Base-by-base conservation (phyloP, 164 flowering plant species). In the Sextonia rubra region DNA sequence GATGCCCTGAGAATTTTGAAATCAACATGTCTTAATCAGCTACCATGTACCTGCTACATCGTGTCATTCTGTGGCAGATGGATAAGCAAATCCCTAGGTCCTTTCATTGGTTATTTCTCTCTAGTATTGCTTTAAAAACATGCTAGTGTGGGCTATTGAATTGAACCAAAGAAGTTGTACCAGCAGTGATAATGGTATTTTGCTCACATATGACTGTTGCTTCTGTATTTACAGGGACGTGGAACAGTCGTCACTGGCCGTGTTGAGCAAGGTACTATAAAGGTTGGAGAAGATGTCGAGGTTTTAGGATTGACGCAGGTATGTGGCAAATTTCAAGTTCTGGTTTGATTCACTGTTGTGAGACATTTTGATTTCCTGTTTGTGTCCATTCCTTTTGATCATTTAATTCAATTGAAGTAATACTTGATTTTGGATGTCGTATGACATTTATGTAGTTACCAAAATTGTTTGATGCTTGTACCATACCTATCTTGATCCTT, bases 241-340 rank as follows among this genome's bases (percentile, higher is more conserved):
- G 99, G 99, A 71, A 96, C 99, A 77, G 99, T 96, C 80, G 97
- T 88, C 44, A 96, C 99, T 64, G 98, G 98, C 37, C 97, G 99
- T 82, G 82, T 96, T 74, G 99, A 96, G 78, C 98, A 96, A 78
- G 99, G 99, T 12, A 86, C 76, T 7, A 87, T 96, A 24, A 93
- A 96, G 86, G 90, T 87, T 80, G 98, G 98, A 26, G 98, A 93
- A 32, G 99, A 96, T 78, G 92, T 96, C 66, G 98, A 96, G 72
- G 79, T 96, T 77, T 81, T 89, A 82, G 99, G 98, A 26, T 79
- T 96, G 64, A 83, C 47, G 68, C 88, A 86, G 94, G 97, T 95
- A 69, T 18, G 14, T 47, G 14, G 73, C 27, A 47, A 32, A 67
- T 6, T 1, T 61, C 32, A 15, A 60, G 52, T 44, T 26, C 60